Percentiles rank a stretch among this genome's conserved stretches.
These are phyloP conservation scores for Phialocephala subalpina DNA, from an alignment of 2,329 filamentous ascomycete genomes.

Conservation along the genomic window DNA sequence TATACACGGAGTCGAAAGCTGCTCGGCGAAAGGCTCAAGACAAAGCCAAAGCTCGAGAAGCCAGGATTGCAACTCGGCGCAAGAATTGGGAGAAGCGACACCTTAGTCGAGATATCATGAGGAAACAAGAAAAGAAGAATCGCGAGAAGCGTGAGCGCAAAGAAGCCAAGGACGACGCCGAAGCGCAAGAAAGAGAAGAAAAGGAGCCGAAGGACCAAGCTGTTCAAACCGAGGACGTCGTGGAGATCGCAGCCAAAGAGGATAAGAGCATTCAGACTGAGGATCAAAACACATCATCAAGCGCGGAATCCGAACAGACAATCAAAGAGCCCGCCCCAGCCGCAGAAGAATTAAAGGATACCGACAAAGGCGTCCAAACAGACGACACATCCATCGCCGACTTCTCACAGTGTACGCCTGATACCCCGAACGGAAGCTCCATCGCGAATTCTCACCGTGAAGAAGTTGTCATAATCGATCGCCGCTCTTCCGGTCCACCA, in stretches of 20 bases:
- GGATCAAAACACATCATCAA: slow-evolving; percentile 18
- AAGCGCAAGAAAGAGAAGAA: slow-evolving; percentile 49
- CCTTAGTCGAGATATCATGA: slow-evolving; percentile 46
- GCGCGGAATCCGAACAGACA: slow-evolving; percentile 15
- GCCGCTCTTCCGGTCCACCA: slow-evolving; percentile 7
- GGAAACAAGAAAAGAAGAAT: slow-evolving; percentile 51
- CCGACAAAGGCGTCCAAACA: slow-evolving; percentile 38
- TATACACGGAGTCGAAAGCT: slow-evolving; percentile 58
- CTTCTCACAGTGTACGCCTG: slow-evolving; percentile 34
- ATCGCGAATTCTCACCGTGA: slow-evolving; percentile 23
- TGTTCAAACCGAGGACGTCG: slow-evolving; percentile 37
- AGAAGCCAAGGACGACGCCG: slow-evolving; percentile 50
- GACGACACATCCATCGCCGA: slow-evolving; percentile 28
- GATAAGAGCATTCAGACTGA: slow-evolving; percentile 41
- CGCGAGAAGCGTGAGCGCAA: slow-evolving; percentile 47
- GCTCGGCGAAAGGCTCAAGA: slow-evolving; percentile 47
- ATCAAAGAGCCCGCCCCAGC: not conserved
- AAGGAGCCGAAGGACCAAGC: slow-evolving; percentile 41
- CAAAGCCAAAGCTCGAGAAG: slow-evolving; percentile 40
- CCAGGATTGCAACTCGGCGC: slow-evolving; percentile 56
- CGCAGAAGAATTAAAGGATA: slow-evolving; percentile 24
- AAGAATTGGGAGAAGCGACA: slow-evolving; percentile 59
- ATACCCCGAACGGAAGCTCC: slow-evolving; percentile 36
- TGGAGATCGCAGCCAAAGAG: slow-evolving; percentile 23
- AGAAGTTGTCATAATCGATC: slow-evolving; percentile 10